Evolutionary conservation across 768 basidiomycete species (phyloP), one percentile per base, ranked within the genome.

Genomic region (Tulasnella sp.): DNA sequence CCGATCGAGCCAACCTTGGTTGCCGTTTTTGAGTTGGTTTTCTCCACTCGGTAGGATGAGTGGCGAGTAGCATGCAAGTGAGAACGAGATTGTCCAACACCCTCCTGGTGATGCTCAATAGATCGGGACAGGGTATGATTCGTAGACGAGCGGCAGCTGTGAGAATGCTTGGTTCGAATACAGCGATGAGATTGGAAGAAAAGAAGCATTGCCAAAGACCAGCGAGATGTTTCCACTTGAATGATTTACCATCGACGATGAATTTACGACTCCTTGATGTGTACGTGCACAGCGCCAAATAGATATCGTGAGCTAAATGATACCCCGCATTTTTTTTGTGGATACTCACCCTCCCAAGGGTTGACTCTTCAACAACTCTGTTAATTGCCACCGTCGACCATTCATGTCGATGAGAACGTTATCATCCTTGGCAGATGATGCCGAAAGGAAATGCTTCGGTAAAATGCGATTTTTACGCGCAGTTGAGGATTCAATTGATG

Each of bases 221-320:
- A 29, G 40, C 33, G 16, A 27, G 13, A 28, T 43, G 49, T 15
- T 42, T 51, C 49, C 49, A 51, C 8, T 28, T 41, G 37, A 51
- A 51, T 13, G 16, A 28, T 19, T 51, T 51, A 27, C 49, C 49
- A 19, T 51, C 37, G 49, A 40, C 49, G 22, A n/a, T 20, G 16
- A 31, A 51, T 39, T 41, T 51, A 16, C 49, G 49, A 29, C 49
- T 51, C 37, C 49, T 51, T n/a, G n/a, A n/a, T n/a, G n/a, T n/a
- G n/a, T n/a, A n/a, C n/a, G n/a, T n/a, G n/a, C n/a, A n/a, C n/a
- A n/a, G n/a, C n/a, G n/a, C n/a, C n/a, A n/a, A 27, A 5, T 40
- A 43, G n/a, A 12, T 9, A 29, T 16, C 25, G 49, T 28, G 10
- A 51, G 20, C 6, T 3, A 13, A 8, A 2, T 27, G 24, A 6